These are phyloP conservation scores for Aureobasidium sp. DNA, from an alignment of 2,329 filamentous ascomycete species.

Conservation along the genomic window DNA sequence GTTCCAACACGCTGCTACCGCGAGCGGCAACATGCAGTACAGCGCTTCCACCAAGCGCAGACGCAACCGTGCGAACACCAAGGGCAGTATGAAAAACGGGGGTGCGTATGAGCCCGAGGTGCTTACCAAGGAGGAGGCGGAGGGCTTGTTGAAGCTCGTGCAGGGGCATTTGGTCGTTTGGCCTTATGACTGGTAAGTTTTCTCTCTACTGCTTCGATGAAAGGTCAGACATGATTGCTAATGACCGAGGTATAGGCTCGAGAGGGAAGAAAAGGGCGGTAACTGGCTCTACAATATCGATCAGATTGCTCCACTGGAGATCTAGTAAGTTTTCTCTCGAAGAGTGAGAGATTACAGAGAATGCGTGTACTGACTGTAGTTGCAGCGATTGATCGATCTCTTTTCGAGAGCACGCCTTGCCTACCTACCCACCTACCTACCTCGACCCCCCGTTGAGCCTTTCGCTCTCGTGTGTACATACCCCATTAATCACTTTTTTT, in stretches of 20 bases:
- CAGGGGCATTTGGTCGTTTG: conserved; percentile 87
- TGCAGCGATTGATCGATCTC: not conserved
- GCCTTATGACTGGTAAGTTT: conserved; percentile 75
- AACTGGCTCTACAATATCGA: conserved; percentile 98
- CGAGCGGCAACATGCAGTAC: conserved; percentile 2
- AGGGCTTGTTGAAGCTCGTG: conserved; percentile 68
- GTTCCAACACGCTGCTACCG: conserved; percentile 17
- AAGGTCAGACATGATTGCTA: too few species aligned
- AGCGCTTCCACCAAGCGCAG: conserved; percentile 40
- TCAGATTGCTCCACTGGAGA: conserved; percentile 89
- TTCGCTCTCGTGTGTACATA: too few species aligned
- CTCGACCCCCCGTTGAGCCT: too few species aligned
- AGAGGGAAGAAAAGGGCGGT: conserved; percentile 80
- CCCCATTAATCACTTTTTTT: too few species aligned
- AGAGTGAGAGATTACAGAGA: not conserved
- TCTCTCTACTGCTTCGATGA: not conserved
- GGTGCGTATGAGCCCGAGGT: conserved; percentile 59
- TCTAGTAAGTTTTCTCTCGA: conserved; percentile 59
- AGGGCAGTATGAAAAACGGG: conserved; percentile 52
- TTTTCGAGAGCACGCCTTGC: too few species aligned
- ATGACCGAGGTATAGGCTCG: conserved; percentile 47
- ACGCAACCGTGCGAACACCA: conserved; percentile 61
- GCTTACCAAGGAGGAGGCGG: conserved; percentile 64
- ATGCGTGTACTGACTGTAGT: not conserved
- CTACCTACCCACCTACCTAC: too few species aligned